Evolutionary conservation across 2,329 filamentous ascomycete genomes (phyloP).

Genomic region (Helicocarpus griseus): DNA sequence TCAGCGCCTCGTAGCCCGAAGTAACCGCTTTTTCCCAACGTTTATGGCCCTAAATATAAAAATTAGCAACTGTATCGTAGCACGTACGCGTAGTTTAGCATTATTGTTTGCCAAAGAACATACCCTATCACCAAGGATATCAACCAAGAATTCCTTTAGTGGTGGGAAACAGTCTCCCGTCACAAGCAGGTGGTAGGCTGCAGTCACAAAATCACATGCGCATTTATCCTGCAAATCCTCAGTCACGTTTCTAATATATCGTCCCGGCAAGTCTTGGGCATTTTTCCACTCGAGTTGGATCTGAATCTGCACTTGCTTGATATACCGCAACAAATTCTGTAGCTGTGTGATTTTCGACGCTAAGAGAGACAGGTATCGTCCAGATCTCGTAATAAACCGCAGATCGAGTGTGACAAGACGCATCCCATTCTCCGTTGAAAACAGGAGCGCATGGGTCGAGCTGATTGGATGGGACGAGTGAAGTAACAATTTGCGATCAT

Average conservation of each 20-base stretch:
- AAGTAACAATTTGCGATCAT: conserved; percentile 35
- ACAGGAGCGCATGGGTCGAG: conserved; percentile 68
- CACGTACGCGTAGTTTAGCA: neutral
- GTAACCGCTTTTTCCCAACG: conserved; percentile 86
- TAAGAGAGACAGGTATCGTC: conserved; percentile 71
- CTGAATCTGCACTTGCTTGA: conserved; percentile 68
- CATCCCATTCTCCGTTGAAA: conserved; percentile 33
- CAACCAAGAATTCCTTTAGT: conserved; percentile 79
- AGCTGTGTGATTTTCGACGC: conserved; percentile 80
- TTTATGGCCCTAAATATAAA: conserved; percentile 62
- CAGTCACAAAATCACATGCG: conserved; percentile 59
- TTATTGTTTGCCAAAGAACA: conserved; percentile 17
- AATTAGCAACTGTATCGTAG: neutral
- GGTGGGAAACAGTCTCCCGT: conserved; percentile 69
- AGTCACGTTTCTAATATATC: conserved; percentile 69
- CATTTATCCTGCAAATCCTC: conserved; percentile 61
- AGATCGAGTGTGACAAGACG: conserved; percentile 70
- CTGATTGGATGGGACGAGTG: conserved; percentile 65
- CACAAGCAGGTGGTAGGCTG: conserved; percentile 72
- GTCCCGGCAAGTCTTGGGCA: conserved; percentile 64
- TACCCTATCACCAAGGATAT: conserved; percentile 70
- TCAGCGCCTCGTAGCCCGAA: conserved; percentile 66
- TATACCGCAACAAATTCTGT: conserved; percentile 76
- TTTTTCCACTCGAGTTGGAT: conserved; percentile 77
- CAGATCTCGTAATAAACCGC: conserved; percentile 65